Percentiles rank a stretch among this genome's conserved stretches.
phyloP scores from a whole-genome alignment of 331 rosid species.

The Rhamnella rubrinervis region DNA sequence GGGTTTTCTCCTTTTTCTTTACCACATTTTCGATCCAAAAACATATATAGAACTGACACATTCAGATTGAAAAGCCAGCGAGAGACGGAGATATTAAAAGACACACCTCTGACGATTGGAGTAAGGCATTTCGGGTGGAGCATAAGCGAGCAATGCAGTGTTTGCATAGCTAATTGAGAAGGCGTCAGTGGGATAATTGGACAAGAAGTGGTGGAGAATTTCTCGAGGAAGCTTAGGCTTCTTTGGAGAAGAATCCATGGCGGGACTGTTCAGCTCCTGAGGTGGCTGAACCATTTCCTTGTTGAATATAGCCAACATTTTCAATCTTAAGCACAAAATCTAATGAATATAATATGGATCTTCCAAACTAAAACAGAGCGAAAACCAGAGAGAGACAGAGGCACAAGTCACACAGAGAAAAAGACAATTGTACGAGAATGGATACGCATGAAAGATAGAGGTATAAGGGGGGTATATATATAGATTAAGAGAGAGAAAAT shows the following conservation, averaged over 20 bases:
- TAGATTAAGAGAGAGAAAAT: not conserved
- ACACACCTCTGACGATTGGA: slow-evolving; percentile 40
- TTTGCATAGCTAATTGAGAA: slow-evolving; percentile 56
- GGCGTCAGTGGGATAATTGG: slow-evolving; percentile 41
- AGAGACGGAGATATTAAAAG: not conserved
- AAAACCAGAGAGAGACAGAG: not conserved
- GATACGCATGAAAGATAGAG: slow-evolving; percentile 2
- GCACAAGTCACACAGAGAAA: not conserved
- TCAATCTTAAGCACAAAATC: not conserved
- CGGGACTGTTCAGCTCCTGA: slow-evolving; percentile 85
- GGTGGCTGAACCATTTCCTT: slow-evolving; percentile 76
- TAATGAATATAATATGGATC: not conserved
- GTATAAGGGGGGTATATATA: slow-evolving; percentile 18
- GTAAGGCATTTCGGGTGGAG: slow-evolving; percentile 32
- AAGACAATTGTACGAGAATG: not conserved
- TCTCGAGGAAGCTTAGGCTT: slow-evolving; percentile 56
- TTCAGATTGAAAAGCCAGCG: not conserved
- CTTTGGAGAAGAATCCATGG: slow-evolving; percentile 22
- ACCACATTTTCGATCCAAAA: too few relatives aligned
- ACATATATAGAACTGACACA: too few relatives aligned
- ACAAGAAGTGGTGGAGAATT: slow-evolving; percentile 48
- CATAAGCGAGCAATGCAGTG: slow-evolving; percentile 52
- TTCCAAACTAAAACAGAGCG: not conserved
- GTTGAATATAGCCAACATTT: slow-evolving; percentile 83
- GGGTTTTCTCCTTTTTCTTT: too few relatives aligned